Conservation (phyloP, 2,329 filamentous ascomycete genomes). For the Tolypocladium endophyticum region DNA sequence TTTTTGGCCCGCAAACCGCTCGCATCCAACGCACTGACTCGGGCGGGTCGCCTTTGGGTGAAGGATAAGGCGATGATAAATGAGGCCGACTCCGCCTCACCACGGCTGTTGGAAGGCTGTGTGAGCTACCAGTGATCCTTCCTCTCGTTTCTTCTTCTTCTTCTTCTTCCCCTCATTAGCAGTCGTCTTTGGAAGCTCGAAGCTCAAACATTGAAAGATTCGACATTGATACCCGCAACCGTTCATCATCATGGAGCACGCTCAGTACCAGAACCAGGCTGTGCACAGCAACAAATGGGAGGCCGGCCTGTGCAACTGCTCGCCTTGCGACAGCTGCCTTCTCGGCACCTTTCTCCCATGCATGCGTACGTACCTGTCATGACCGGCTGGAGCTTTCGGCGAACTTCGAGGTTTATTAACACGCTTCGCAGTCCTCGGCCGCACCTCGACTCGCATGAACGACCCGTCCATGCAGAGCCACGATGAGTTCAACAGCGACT, state of each 20-base stretch:
- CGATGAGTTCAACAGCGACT: slow-evolving; percentile 29
- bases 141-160: background rate
- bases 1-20: background rate
- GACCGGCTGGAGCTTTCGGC: background rate
- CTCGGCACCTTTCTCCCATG: slow-evolving; percentile 31
- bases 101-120: background rate
- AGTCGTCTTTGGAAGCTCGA: background rate
- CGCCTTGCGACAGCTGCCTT: slow-evolving; percentile 26
- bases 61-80: background rate
- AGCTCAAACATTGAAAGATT: background rate
- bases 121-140: background rate
- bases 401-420: background rate
- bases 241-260: background rate
- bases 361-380: slow-evolving; percentile 23
- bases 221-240: background rate
- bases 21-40: too few species aligned
- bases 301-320: slow-evolving; percentile 27
- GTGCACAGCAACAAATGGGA: slow-evolving; percentile 21
- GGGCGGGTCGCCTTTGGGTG: too few species aligned
- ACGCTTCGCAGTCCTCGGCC: slow-evolving; percentile 26
- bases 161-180: background rate
- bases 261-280: background rate
- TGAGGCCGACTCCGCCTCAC: background rate
- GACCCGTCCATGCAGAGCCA: slow-evolving; percentile 30
- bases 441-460: slow-evolving; percentile 31